Conservation (phyloP, 2,329 filamentous ascomycete species). For the Penicillium olsonii region DNA sequence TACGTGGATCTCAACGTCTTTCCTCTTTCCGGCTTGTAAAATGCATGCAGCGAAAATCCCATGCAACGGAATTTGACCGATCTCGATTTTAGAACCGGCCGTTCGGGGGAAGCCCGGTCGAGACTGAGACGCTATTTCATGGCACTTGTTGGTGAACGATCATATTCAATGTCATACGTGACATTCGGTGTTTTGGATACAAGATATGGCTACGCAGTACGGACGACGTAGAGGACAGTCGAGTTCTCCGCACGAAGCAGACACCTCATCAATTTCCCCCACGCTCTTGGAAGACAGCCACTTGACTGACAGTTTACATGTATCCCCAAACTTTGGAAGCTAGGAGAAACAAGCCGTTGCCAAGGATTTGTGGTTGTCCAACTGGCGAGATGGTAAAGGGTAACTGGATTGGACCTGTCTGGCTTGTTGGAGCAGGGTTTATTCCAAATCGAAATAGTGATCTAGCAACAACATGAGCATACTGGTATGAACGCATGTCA, state of each 20-base stretch:
- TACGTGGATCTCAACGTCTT: background rate
- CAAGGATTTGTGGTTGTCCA: background rate
- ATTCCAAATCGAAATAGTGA: background rate
- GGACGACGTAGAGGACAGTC: too few relatives aligned
- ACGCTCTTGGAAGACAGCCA: background rate
- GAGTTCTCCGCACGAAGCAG: too few relatives aligned
- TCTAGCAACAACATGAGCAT: background rate
- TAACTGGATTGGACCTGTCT: background rate
- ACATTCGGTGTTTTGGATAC: background rate
- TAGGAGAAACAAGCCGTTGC: background rate
- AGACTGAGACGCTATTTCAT: background rate
- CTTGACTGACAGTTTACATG: background rate
- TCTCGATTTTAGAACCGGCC: background rate
- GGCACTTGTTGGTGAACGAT: background rate
- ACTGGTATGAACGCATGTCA: background rate
- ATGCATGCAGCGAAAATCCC: constrained; percentile 2
- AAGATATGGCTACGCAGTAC: too few relatives aligned
- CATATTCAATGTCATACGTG: background rate
- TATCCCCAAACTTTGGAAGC: background rate
- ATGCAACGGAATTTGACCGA: constrained; percentile 7
- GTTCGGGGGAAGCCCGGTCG: background rate
- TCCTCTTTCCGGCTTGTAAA: background rate
- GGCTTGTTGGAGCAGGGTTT: background rate
- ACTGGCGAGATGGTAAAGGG: background rate
- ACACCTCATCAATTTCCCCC: background rate